A percentile compares a stretch with the other conserved stretches of the same genome.
Conservation (phyloP, 1,284 basidiomycete genomes). For the Austroboletus olivaceoglutinosus region DNA sequence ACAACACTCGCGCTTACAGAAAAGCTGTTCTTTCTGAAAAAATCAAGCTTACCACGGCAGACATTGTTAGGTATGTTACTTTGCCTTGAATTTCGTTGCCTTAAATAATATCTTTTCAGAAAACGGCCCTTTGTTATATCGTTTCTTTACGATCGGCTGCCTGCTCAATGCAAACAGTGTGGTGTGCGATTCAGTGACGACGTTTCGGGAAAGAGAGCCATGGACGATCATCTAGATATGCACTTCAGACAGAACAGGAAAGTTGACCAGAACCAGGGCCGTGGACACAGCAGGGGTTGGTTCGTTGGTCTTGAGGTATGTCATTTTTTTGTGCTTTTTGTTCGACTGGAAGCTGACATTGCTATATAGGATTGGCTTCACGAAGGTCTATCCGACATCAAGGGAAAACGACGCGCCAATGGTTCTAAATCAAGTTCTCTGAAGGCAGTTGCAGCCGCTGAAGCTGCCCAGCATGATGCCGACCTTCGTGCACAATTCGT, state of each 20-base stretch:
- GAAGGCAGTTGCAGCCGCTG: constrained; percentile 62
- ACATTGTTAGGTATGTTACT: constrained; percentile 66
- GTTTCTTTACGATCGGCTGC: constrained; percentile 73
- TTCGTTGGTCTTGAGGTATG: constrained; percentile 78
- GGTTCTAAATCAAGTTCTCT: constrained; percentile 48
- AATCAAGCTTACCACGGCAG: constrained; percentile 67
- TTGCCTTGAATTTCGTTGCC: neutral
- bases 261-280: constrained; percentile 77
- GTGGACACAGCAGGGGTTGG: constrained; percentile 92
- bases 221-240: constrained; percentile 94
- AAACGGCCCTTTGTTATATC: constrained; percentile 59
- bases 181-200: constrained; percentile 83
- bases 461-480: constrained; percentile 68
- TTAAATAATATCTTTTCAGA: constrained; percentile 38
- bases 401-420: constrained; percentile 64
- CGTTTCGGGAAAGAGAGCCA: constrained; percentile 66
- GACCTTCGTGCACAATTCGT: constrained; percentile 79
- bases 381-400: constrained; percentile 55
- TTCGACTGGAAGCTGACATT: constrained; percentile 15
- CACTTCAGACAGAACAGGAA: constrained; percentile 95
- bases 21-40: constrained; percentile 67
- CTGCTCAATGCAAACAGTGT: constrained; percentile 92
- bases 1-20: constrained; percentile 67
- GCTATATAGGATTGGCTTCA: constrained; percentile 77
- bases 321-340: constrained; percentile 2